A percentile compares a stretch with the other conserved stretches of the same genome.
Conservation (phyloP, 1,284 basidiomycete genomes). For the Apiotrichum laibachii region DNA sequence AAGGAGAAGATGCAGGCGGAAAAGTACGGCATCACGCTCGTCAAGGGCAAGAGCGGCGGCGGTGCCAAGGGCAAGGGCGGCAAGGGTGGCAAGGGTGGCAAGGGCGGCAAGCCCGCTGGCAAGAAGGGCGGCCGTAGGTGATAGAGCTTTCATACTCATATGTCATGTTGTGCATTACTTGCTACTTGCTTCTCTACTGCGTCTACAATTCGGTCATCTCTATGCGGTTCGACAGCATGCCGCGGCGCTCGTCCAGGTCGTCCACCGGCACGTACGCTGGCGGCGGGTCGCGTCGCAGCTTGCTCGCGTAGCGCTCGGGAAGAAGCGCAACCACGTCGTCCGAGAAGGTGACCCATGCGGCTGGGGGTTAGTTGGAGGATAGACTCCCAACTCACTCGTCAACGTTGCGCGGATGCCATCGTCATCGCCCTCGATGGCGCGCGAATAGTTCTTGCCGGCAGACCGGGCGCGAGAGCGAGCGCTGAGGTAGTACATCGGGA, state of each 20-base stretch:
- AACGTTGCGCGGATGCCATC: slow-evolving; percentile 25
- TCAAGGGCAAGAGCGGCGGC: slow-evolving; percentile 17
- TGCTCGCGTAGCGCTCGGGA: slow-evolving; percentile 8
- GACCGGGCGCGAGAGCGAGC: slow-evolving; percentile 39
- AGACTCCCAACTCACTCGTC: slow-evolving; percentile 17
- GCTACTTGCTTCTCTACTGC: background rate
- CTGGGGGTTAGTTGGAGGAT: slow-evolving; percentile 13
- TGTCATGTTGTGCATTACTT: slow-evolving; percentile 12
- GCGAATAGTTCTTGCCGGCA: slow-evolving; percentile 13
- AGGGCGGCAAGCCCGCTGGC: slow-evolving; percentile 19
- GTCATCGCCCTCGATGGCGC: slow-evolving; percentile 12
- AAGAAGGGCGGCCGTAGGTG: slow-evolving; percentile 4
- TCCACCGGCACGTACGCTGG: background rate
- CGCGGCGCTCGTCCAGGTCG: slow-evolving; percentile 19
- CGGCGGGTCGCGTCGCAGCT: background rate
- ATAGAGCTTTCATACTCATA: background rate
- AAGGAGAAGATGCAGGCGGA: slow-evolving; percentile 35
- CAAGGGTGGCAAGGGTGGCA: slow-evolving; percentile 21
- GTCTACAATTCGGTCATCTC: slow-evolving; percentile 34
- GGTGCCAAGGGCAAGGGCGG: slow-evolving; percentile 18
- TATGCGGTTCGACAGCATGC: slow-evolving; percentile 29
- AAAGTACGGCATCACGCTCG: slow-evolving; percentile 4
- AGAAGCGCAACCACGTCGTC: slow-evolving; percentile 28
- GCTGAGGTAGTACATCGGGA: slow-evolving; percentile 82
- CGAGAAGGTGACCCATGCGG: slow-evolving; percentile 30